Evolutionary conservation across 2,329 filamentous ascomycete genomes (phyloP).

Genomic region (Fusarium sulawesiense): DNA sequence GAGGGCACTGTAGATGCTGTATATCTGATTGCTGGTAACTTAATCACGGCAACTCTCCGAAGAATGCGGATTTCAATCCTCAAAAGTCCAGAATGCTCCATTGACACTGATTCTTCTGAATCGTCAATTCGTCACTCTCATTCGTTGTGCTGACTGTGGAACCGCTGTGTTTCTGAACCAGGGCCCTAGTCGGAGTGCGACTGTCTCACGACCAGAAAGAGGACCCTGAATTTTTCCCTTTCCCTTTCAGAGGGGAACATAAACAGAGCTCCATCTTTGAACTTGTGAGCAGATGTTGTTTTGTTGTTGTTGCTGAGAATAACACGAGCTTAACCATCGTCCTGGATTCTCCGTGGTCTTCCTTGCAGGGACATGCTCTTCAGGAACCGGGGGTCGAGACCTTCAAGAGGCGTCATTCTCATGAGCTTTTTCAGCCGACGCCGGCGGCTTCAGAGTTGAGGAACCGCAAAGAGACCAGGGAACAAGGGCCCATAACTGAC

Average conservation of each 20-base stretch:
- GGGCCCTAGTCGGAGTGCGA: conserved; percentile 30
- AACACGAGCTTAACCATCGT: conserved; percentile 16
- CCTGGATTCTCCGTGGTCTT: conserved; percentile 12
- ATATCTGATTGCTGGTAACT: conserved; percentile 1
- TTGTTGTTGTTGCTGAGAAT: neutral
- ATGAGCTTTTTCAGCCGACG: conserved; percentile 19
- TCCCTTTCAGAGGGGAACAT: neutral
- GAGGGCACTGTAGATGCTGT: neutral
- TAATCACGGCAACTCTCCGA: conserved; percentile 1
- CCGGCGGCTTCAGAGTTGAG: conserved; percentile 36
- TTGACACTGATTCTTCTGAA: conserved; percentile 23
- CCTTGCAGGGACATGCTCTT: conserved; percentile 29
- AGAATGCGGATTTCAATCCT: conserved; percentile 28
- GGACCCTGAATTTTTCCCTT: conserved; percentile 38
- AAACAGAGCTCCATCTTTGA: conserved; percentile 7
- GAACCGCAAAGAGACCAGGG: conserved; percentile 16
- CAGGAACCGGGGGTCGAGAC: conserved; percentile 19
- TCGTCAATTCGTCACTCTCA: conserved; percentile 27
- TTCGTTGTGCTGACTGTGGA: conserved; percentile 37
- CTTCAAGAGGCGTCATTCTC: conserved; percentile 17
- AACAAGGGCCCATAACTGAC: conserved; percentile 9
- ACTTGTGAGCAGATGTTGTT: neutral
- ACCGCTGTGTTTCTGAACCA: conserved; percentile 40
- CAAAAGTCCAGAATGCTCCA: conserved; percentile 17
- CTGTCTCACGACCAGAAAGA: conserved; percentile 43